Percentiles rank a stretch among this genome's conserved stretches.
These are phyloP conservation scores for Antitrichia curtipendula DNA, from an alignment of 225 moss, liverwort and hornwort genomes.

Conservation along the genomic window DNA sequence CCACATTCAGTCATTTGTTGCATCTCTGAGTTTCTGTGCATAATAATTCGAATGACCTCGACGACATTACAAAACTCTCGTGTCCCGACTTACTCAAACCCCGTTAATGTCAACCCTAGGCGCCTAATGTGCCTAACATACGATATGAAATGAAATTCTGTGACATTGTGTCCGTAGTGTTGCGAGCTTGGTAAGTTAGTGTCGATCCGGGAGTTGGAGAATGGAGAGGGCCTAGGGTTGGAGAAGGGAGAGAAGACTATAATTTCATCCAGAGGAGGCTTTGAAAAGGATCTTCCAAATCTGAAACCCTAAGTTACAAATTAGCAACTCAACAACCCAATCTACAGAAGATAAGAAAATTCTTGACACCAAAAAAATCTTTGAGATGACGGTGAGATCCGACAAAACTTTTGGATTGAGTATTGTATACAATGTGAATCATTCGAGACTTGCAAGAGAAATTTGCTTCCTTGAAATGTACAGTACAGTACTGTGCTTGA, in stretches of 20 bases:
- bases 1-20: neutral
- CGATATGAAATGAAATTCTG: neutral
- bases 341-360: no score
- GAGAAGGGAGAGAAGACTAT: neutral
- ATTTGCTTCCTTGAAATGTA: neutral
- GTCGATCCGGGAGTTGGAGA: neutral
- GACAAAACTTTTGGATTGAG: no score
- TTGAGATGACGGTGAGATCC: neutral
- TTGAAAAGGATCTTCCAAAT: neutral
- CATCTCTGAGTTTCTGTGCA: neutral
- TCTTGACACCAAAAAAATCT: no score
- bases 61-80: neutral
- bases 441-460: neutral
- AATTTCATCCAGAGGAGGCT: neutral
- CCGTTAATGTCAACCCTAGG: neutral
- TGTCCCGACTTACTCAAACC: neutral
- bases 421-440: neutral
- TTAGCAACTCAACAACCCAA: neutral
- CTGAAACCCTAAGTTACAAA: neutral
- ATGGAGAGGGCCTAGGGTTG: no score
- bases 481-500: neutral
- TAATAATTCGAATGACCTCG: neutral
- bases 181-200: neutral
- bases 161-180: neutral
- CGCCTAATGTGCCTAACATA: neutral